A percentile compares a stretch with the other conserved stretches of the same genome.
These are phyloP conservation scores for Aspergillus sp. DNA, from an alignment of 2,329 filamentous ascomycete species.

Conservation along the genomic window DNA sequence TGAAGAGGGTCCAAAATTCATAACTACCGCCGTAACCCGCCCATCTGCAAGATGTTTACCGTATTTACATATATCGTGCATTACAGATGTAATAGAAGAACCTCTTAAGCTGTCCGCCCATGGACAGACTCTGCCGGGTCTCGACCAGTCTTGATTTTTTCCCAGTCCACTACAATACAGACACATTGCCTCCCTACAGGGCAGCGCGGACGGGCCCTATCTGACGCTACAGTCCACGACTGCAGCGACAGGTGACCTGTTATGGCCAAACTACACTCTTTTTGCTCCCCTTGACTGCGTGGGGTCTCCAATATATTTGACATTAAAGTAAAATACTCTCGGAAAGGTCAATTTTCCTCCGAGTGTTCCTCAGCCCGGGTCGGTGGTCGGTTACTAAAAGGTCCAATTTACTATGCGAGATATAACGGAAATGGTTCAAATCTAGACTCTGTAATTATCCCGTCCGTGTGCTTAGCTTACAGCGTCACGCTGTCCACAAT, in stretches of 20 bases:
- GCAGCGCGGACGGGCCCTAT: constrained; percentile 3
- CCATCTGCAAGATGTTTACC: constrained; percentile 1
- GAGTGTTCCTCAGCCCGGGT: background rate
- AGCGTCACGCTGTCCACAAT: background rate
- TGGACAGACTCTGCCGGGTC: constrained; percentile 1
- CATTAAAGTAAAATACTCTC: background rate
- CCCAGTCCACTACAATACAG: background rate
- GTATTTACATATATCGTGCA: constrained; percentile 1
- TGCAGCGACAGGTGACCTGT: constrained; percentile 1
- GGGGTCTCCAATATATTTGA: background rate
- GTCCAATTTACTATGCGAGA: background rate
- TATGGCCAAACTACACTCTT: constrained; percentile 1
- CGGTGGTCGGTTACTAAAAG: background rate
- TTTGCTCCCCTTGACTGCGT: constrained; percentile 1
- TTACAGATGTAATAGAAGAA: background rate
- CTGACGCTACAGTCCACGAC: constrained; percentile 1
- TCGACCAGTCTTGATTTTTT: background rate
- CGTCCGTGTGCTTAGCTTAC: background rate
- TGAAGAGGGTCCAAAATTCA: background rate
- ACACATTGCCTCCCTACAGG: constrained; percentile 2
- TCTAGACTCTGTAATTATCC: background rate
- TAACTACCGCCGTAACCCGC: background rate
- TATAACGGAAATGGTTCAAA: background rate
- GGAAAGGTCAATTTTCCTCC: background rate
- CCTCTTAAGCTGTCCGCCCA: background rate